Base-by-base conservation (phyloP, 2,329 filamentous ascomycete species). In the Rhytidhysteron rufulum region DNA sequence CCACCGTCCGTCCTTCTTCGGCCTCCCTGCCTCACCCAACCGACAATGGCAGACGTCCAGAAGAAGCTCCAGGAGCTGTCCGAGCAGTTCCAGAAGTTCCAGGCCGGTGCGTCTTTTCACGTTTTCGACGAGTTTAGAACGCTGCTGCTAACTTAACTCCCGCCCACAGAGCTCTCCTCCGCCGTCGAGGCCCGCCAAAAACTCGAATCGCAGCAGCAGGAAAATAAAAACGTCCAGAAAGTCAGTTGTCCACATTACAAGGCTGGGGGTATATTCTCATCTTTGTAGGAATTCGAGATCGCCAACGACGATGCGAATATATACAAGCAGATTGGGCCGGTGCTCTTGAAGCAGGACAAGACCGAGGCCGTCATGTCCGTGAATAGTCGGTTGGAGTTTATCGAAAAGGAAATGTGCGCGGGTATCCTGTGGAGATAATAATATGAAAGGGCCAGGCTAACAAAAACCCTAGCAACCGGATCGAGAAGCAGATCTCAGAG, bases 271-370 rank as follows among this genome's bases (percentile, higher is more conserved):
- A 20, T 32, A 48, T 35, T 54, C 21, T 34, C 15, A 34, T 17
- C 19, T 15, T 17, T 18, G 5, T 49, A 93, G 83, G 91, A 97
- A 67, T 97, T 97, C 65, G 75, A 80, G 30, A 76, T 78, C 39
- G 75, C 97, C 43, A 79, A 83, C 54, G 84, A 90, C 27, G 85
- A 85, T 53, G 86, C 94, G 58, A 88, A 82, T 49, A 95, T 98
- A 66, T 98, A 95, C 79, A 98, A 97, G 70, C 80, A 96, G 31
- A 82, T 95, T 34, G 93, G 93, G 0, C 93, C 93, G 0, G 87
- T 97, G 5, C 72, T 98, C 27, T 68, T 98, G 58, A 96, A 97
- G 75, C 93, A 98, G 67, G 93, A 97, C 42, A 90, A 87, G 66
- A 72, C 80, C 2, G 93, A 98, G 64, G 93, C 93, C 0, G 82